These are phyloP conservation scores for Entomortierella chlamydospora DNA, from an alignment of 192 early-diverging fungal species.

Conservation along the genomic window DNA sequence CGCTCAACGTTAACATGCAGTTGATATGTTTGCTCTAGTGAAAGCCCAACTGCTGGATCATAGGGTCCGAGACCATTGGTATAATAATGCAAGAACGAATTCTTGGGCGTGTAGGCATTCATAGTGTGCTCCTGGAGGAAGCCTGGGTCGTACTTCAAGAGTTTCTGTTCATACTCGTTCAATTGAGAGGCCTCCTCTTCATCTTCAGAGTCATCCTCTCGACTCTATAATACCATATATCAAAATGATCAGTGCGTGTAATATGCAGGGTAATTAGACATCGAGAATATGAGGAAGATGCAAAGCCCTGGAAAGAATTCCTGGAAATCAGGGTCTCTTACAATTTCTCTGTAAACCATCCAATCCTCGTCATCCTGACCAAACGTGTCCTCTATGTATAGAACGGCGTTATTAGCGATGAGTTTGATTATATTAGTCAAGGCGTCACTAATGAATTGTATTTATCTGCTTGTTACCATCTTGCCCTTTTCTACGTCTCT, in stretches of 20 bases:
- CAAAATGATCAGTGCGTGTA: background rate
- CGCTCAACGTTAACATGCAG: constrained; percentile 93
- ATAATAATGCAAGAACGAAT: constrained; percentile 80
- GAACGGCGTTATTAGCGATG: background rate
- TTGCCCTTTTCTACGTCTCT: constrained; percentile 69
- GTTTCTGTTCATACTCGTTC: constrained; percentile 75
- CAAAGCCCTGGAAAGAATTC: background rate
- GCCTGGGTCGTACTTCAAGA: constrained; percentile 78
- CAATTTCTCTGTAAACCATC: constrained; percentile 92
- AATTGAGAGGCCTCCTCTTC: constrained; percentile 78
- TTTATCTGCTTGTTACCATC: constrained; percentile 69
- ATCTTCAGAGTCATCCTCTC: constrained; percentile 85
- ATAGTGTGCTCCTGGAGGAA: constrained; percentile 81
- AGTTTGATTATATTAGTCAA: too few relatives aligned
- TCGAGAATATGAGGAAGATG: background rate
- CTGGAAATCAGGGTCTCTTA: constrained; percentile 49
- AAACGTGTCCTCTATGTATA: constrained; percentile 84
- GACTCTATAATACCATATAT: constrained; percentile 55
- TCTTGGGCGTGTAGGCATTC: constrained; percentile 71
- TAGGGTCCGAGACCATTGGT: constrained; percentile 70
- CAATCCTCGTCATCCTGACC: constrained; percentile 95
- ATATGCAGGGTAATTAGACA: background rate
- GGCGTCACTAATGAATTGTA: too few relatives aligned
- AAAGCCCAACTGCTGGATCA: constrained; percentile 66
- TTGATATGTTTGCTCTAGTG: constrained; percentile 76